Percentiles rank a stretch among this genome's conserved stretches.
These are phyloP conservation scores for Ceratocystis albifundus DNA, from an alignment of 2,329 filamentous ascomycete species.

Conservation along the genomic window DNA sequence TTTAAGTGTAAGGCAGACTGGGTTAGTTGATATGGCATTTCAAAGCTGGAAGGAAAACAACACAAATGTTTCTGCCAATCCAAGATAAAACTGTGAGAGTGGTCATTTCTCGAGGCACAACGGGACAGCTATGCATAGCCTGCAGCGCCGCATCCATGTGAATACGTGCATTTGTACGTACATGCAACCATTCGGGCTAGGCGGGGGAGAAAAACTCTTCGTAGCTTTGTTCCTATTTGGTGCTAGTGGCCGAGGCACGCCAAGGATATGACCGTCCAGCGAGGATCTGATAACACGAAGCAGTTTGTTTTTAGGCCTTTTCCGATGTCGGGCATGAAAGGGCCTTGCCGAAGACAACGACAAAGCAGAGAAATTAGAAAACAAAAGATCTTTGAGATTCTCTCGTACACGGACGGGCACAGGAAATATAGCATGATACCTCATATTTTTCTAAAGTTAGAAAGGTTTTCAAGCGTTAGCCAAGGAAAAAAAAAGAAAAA, in stretches of 20 bases:
- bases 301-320: not conserved
- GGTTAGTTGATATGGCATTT: too few species aligned
- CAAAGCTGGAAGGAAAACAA: too few species aligned
- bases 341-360: not conserved
- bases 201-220: slow-evolving; percentile 9
- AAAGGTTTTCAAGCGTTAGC: not conserved
- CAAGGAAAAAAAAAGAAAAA: not conserved
- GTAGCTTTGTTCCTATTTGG: slow-evolving; percentile 12
- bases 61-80: too few species aligned
- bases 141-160: too few species aligned
- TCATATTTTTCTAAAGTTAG: not conserved
- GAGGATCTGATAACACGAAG: slow-evolving; percentile 10
- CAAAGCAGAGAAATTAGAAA: not conserved
- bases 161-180: too few species aligned
- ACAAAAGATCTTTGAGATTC: not conserved
- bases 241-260: slow-evolving; percentile 1
- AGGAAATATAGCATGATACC: too few species aligned
- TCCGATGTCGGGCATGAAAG: slow-evolving; percentile 1
- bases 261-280: not conserved
- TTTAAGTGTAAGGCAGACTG: too few species aligned
- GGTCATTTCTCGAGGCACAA: too few species aligned
- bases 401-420: not conserved
- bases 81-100: too few species aligned
- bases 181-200: not conserved
- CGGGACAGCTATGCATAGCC: too few species aligned